Evolutionary conservation across 164 flowering plant genomes (phyloP).

Genomic region (Vitis vinifera): DNA sequence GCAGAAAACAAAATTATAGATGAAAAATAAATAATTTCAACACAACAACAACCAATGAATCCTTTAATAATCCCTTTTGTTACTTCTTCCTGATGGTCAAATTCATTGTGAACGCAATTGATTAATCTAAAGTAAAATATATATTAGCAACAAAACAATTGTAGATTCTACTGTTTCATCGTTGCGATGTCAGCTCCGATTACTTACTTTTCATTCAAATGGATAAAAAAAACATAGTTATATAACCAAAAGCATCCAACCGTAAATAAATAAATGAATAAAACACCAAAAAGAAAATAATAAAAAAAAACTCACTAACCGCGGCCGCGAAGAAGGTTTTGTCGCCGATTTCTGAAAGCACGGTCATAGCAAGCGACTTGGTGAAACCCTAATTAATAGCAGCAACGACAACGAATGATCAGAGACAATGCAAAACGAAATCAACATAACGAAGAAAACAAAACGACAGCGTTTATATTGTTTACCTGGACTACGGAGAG

Average conservation of each 20-base stretch:
- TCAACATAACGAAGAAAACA: background rate
- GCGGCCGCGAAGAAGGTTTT: slow-evolving; percentile 95
- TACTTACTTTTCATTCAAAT: too few species aligned
- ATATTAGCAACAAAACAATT: too few species aligned
- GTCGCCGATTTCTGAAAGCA: slow-evolving; percentile 94
- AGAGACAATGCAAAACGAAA: background rate
- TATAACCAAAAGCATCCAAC: background rate
- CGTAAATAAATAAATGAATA: background rate
- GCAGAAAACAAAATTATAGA: too few species aligned
- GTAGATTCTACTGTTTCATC: too few species aligned
- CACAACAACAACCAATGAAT: too few species aligned
- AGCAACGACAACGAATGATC: background rate
- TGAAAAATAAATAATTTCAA: too few species aligned
- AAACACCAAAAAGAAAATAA: background rate
- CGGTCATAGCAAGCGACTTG: slow-evolving; percentile 90
- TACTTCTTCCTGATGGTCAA: too few species aligned
- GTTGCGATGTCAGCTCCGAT: too few species aligned
- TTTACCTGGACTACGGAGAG: slow-evolving; percentile 38
- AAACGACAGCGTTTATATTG: background rate
- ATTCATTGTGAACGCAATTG: too few species aligned
- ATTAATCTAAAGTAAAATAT: too few species aligned
- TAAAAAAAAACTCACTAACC: slow-evolving; percentile 38
- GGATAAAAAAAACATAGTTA: too few species aligned
- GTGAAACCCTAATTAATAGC: slow-evolving; percentile 59
- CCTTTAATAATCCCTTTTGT: too few species aligned